These are phyloP conservation scores for Spizellomyces punctatus DNA, from an alignment of 192 early-diverging fungal genomes.

Conservation along the genomic window DNA sequence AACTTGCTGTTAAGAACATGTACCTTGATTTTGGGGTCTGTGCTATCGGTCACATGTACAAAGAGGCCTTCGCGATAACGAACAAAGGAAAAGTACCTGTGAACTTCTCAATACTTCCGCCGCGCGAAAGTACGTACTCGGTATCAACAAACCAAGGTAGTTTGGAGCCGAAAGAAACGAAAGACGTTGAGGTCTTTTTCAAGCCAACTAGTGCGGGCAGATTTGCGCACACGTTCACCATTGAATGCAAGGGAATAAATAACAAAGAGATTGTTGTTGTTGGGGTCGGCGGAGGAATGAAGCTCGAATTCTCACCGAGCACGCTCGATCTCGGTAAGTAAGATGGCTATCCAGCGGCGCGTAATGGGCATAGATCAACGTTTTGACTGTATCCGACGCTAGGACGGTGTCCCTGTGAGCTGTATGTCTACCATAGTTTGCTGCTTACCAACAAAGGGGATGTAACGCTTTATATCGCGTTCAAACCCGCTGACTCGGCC, in stretches of 20 bases:
- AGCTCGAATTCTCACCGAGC: conserved; percentile 54
- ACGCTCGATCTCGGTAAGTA: conserved; percentile 49
- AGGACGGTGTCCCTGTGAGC: conserved; percentile 57
- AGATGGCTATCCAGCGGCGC: too few relatives aligned
- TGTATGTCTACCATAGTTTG: conserved; percentile 45
- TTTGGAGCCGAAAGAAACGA: conserved; percentile 50
- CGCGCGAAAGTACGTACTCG: conserved; percentile 49
- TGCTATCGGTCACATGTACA: conserved; percentile 54
- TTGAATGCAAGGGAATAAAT: conserved; percentile 66
- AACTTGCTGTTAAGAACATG: conserved; percentile 52
- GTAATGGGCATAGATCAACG: background rate
- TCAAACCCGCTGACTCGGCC: conserved; percentile 20
- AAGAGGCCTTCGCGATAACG: conserved; percentile 45
- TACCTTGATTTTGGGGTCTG: conserved; percentile 67
- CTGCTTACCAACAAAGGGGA: conserved; percentile 54
- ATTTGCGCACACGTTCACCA: conserved; percentile 51
- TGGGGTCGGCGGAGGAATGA: conserved; percentile 60
- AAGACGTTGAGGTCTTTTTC: conserved; percentile 52
- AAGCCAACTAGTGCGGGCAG: conserved; percentile 47
- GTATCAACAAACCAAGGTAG: conserved; percentile 42
- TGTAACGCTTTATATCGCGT: conserved; percentile 48
- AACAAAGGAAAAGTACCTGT: conserved; percentile 65
- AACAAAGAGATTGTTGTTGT: conserved; percentile 65
- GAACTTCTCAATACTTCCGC: conserved; percentile 55
- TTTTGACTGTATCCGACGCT: background rate